Evolutionary conservation across 2,329 filamentous ascomycete species (phyloP).

Genomic region (Polychaeton citri): DNA sequence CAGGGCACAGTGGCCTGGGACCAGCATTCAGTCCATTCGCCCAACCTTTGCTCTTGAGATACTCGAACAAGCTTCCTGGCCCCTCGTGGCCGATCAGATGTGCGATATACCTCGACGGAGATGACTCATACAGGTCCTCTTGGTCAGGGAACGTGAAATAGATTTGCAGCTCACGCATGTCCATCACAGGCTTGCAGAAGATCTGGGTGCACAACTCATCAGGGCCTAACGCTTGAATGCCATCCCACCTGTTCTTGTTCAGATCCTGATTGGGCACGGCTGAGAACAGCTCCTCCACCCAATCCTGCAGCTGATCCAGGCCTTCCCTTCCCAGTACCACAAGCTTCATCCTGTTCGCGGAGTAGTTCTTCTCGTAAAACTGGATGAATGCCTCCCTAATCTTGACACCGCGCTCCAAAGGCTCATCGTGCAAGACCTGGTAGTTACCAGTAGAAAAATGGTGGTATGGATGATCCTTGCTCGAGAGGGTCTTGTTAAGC

Average conservation of each 20-base stretch:
- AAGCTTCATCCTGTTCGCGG: slow-evolving; percentile 86
- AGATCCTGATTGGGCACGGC: slow-evolving; percentile 72
- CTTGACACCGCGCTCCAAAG: slow-evolving; percentile 66
- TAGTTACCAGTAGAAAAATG: slow-evolving; percentile 88
- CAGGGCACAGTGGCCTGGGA: slow-evolving; percentile 61
- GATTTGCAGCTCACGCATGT: slow-evolving; percentile 64
- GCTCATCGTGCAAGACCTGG: slow-evolving; percentile 70
- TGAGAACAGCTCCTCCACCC: slow-evolving; percentile 74
- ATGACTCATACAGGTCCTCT: slow-evolving; percentile 62
- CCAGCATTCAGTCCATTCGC: slow-evolving; percentile 72
- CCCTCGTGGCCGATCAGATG: slow-evolving; percentile 88
- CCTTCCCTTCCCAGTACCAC: slow-evolving; percentile 72
- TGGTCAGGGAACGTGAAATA: slow-evolving; percentile 80
- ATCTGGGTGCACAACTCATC: slow-evolving; percentile 56
- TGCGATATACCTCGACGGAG: slow-evolving; percentile 74
- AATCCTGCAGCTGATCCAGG: slow-evolving; percentile 68
- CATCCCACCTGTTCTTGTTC: slow-evolving; percentile 53
- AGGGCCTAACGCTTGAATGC: slow-evolving; percentile 44
- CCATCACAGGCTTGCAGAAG: slow-evolving; percentile 86
- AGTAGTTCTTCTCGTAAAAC: slow-evolving; percentile 82
- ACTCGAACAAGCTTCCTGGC: slow-evolving; percentile 79
- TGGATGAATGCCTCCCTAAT: slow-evolving; percentile 85
- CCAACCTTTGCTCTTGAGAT: slow-evolving; percentile 84
- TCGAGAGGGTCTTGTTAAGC: slow-evolving; percentile 77
- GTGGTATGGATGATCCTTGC: slow-evolving; percentile 74